Evolutionary conservation across 306 rosid genomes (phyloP), one percentile per base, ranked within the genome.

Genomic region (Quercus bicolor): DNA sequence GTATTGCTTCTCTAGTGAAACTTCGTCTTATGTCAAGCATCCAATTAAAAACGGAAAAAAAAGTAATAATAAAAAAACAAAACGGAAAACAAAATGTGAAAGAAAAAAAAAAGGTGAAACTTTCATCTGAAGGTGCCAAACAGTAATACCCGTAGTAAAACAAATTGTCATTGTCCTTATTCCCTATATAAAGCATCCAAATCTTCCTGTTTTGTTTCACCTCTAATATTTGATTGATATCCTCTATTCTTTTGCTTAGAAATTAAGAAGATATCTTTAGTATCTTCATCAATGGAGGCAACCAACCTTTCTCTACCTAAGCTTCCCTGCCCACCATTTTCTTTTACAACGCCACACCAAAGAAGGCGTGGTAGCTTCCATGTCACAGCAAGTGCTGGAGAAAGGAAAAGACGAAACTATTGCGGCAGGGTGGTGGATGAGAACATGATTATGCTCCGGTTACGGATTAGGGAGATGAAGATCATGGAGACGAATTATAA

Each of bases 391-490:
- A 48, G 75, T 3, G 34, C 68, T 0, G 33, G 57, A 57, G 60
- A 23, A 10, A 48, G 4, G 21, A 23, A 5, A 2, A 16, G 69
- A 24, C 6, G 60, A 31, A 82, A 66, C 8, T 12, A n/a, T 6
- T 24, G 9, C 16, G 82, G 80, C 6, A 77, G 72, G 5, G 14
- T 29, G 4, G 85, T 85, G 54, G 88, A 85, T 33, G 83, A 80
- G 70, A 78, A 34, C 79, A 85, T 85, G 85, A 81, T 85, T 6
- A 77, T 68, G 75, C 78, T 85, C 1, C 70, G 80, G 3, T n/a
- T 57, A 48, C 34, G 87, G 2, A 73, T 84, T n/a, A 77, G 68
- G 65, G 85, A 80, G 61, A 80, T 80, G 82, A 77, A 84, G 85
- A 84, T 68, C 56, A 4, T 24, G 11, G 77, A 73, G 75, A 56